Conservation (phyloP, 306 rosid genomes). For the Sesbania bispinosa region DNA sequence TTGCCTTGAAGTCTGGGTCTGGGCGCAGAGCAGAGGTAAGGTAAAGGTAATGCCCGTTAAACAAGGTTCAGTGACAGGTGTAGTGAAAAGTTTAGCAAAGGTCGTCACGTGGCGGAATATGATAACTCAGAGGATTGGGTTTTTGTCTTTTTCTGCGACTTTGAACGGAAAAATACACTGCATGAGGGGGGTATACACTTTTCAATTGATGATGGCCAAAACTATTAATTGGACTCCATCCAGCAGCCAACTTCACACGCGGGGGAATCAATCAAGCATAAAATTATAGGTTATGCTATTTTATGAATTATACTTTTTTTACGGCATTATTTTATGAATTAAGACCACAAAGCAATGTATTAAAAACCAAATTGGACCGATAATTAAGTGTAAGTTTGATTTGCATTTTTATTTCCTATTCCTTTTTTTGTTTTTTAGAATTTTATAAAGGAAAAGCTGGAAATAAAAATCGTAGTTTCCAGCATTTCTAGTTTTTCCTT, state of each 20-base stretch:
- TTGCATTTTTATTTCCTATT: too few species aligned
- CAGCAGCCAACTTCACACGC: not conserved
- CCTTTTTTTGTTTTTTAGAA: too few species aligned
- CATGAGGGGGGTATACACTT: conserved; percentile 18
- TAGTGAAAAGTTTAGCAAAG: conserved; percentile 10
- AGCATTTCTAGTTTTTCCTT: too few species aligned
- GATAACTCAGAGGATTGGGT: not conserved
- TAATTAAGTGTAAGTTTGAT: too few species aligned
- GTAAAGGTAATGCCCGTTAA: conserved; percentile 25
- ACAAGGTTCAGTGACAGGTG: conserved; percentile 35
- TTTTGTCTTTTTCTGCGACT: conserved; percentile 25
- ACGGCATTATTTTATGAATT: too few species aligned
- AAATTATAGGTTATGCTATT: conserved; percentile 20
- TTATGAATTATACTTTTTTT: not conserved
- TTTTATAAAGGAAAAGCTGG: too few species aligned
- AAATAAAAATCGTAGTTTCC: too few species aligned
- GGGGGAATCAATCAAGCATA: too few species aligned
- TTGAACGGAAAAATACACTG: not conserved
- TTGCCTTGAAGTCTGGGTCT: conserved; percentile 35
- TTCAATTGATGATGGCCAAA: not conserved
- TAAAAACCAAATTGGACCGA: too few species aligned
- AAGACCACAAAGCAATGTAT: too few species aligned
- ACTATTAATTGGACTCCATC: not conserved
- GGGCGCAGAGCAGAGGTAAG: not conserved
- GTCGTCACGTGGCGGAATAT: conserved; percentile 19